Percentiles rank a stretch among this genome's conserved stretches.
These are phyloP conservation scores for Elasticomyces elasticus DNA, from an alignment of 495 filamentous ascomycete species.

Conservation along the genomic window DNA sequence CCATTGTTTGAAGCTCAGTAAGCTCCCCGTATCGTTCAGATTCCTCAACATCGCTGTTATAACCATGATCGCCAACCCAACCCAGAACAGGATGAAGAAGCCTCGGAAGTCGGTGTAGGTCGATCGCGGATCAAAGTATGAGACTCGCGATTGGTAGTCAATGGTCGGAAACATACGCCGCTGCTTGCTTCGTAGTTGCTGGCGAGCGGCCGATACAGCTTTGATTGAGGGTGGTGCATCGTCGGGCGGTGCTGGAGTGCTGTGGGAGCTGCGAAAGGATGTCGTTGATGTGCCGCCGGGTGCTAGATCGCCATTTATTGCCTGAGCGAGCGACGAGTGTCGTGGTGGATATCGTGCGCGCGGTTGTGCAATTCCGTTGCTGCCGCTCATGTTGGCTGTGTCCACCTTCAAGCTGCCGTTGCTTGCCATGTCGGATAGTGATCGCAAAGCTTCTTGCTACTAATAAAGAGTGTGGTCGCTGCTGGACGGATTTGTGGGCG, in stretches of 20 bases:
- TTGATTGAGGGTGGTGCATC: conserved; percentile 86
- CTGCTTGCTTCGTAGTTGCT: conserved; percentile 73
- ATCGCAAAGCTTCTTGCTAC: too few relatives aligned
- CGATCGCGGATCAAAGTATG: conserved; percentile 87
- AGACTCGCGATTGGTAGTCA: conserved; percentile 83
- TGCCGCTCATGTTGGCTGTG: not conserved
- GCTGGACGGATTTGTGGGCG: too few relatives aligned
- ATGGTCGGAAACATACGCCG: conserved; percentile 91
- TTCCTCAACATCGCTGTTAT: conserved; percentile 85
- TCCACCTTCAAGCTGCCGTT: not conserved
- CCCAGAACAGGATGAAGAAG: conserved; percentile 97
- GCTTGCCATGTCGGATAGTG: not conserved
- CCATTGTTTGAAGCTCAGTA: conserved; percentile 77
- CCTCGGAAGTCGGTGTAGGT: conserved; percentile 91
- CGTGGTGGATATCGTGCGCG: conserved; percentile 1
- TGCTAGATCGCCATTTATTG: not conserved
- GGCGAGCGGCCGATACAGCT: conserved; percentile 73
- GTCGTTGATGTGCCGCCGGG: not conserved
- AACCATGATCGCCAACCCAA: conserved; percentile 91
- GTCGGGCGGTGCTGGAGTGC: conserved; percentile 76
- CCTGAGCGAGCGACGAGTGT: not conserved
- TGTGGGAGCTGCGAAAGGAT: conserved; percentile 29
- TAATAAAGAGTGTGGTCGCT: too few relatives aligned
- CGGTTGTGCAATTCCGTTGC: conserved; percentile 9
- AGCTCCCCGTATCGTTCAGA: conserved; percentile 84